Percentiles rank a stretch among this genome's conserved stretches.
Evolutionary conservation across 805 yeast species (phyloP).

Genomic region (Blastobotrys muscicola): DNA sequence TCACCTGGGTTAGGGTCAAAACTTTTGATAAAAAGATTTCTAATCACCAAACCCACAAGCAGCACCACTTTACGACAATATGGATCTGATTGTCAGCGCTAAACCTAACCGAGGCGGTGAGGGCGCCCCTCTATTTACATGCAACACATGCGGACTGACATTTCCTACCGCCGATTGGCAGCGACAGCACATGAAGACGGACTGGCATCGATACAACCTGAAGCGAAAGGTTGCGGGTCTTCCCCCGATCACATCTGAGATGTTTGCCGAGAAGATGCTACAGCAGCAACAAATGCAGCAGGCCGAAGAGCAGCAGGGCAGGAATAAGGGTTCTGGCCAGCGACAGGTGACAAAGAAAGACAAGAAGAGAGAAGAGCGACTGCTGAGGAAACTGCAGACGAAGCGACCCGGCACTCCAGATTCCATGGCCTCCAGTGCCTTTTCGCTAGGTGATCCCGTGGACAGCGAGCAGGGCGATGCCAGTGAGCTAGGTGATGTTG

Average conservation of each 20-base stretch:
- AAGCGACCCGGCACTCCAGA: slow-evolving; percentile 11
- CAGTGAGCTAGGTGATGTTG: slow-evolving; percentile 13
- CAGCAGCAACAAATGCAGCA: slow-evolving; percentile 25
- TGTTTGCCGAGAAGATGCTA: slow-evolving; percentile 61
- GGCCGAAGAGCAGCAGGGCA: slow-evolving; percentile 14
- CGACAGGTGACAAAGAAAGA: slow-evolving; percentile 31
- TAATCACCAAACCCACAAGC: background rate
- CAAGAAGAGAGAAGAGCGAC: slow-evolving; percentile 25
- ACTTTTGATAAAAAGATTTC: background rate
- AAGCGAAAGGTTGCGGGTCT: slow-evolving; percentile 85
- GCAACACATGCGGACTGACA: slow-evolving; percentile 80
- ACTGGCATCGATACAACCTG: slow-evolving; percentile 95
- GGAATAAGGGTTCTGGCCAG: slow-evolving; percentile 16
- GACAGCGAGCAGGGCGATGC: slow-evolving; percentile 3
- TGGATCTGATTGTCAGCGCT: slow-evolving; percentile 11
- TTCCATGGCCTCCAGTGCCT: slow-evolving; percentile 13
- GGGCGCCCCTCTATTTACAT: slow-evolving; percentile 42
- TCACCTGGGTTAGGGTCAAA: no score
- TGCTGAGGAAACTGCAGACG: slow-evolving; percentile 11
- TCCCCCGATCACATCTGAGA: slow-evolving; percentile 60
- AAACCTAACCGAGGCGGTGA: slow-evolving; percentile 11
- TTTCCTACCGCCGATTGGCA: slow-evolving; percentile 79
- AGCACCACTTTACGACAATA: background rate
- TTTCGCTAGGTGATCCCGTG: slow-evolving; percentile 21
- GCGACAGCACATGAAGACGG: slow-evolving; percentile 90